phyloP scores from a whole-genome alignment of 352 stramenopile genomes.

The Pythium angustatum region DNA sequence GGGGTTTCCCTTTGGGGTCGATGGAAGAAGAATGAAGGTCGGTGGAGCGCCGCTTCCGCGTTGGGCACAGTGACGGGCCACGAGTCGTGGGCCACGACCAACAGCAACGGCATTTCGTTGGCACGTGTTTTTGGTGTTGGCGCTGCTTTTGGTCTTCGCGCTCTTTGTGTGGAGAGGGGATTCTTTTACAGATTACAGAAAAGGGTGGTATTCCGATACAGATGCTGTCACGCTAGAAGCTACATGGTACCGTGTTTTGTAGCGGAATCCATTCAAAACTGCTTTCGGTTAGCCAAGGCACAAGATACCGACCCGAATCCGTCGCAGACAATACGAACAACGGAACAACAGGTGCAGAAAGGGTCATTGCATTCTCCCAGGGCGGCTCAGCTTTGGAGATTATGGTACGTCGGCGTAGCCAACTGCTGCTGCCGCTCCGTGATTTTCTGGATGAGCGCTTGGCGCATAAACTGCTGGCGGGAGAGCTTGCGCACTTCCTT shows the following conservation, averaged over 20 bases:
- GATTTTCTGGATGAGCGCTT: conserved; percentile 89
- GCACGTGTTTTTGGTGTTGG: too few relatives aligned
- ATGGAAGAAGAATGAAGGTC: conserved; percentile 14
- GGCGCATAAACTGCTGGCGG: conserved; percentile 90
- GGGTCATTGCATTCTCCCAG: conserved; percentile 6
- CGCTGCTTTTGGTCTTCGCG: too few relatives aligned
- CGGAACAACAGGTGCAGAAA: not conserved
- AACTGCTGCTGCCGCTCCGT: conserved; percentile 73
- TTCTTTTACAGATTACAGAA: too few relatives aligned
- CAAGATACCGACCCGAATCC: too few relatives aligned
- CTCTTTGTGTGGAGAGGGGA: too few relatives aligned
- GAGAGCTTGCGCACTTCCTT: conserved; percentile 90
- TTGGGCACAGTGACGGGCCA: too few relatives aligned
- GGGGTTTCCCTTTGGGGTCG: not conserved
- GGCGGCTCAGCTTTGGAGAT: conserved; percentile 19
- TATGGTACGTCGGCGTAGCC: conserved; percentile 57
- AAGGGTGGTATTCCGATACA: too few relatives aligned
- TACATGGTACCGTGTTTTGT: not conserved
- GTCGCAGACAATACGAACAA: conserved; percentile 5
- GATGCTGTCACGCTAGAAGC: too few relatives aligned
- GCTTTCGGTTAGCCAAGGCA: too few relatives aligned
- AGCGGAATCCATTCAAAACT: not conserved
- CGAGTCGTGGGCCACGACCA: too few relatives aligned
- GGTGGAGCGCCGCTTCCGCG: not conserved
- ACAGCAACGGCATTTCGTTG: too few relatives aligned